A percentile compares a stretch with the other conserved stretches of the same genome.
These are phyloP conservation scores for Monosporozyma yasuniensis DNA, from an alignment of 805 yeast species.

Conservation along the genomic window DNA sequence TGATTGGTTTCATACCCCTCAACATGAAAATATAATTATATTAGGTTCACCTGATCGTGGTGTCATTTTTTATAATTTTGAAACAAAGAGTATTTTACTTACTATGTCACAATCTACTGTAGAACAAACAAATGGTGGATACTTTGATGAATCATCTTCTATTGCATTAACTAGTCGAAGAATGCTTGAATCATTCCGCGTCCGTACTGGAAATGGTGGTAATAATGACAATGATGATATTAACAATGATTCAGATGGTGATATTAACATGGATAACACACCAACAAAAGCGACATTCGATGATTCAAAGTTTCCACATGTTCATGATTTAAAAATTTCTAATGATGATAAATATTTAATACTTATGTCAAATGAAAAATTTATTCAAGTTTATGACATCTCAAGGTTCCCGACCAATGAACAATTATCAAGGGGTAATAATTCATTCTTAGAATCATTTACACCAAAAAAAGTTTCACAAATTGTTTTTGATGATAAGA, in stretches of 20 bases:
- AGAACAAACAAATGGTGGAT: background rate
- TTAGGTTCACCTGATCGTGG: slow-evolving; percentile 73
- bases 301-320: slow-evolving; percentile 32
- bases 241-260: background rate
- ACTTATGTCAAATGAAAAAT: slow-evolving; percentile 55
- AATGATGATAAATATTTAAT: slow-evolving; percentile 54
- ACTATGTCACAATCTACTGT: slow-evolving; percentile 23
- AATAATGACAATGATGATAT: no score
- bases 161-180: background rate
- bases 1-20: slow-evolving; percentile 56
- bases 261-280: background rate
- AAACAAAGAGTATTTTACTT: slow-evolving; percentile 16
- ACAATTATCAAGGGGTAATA: slow-evolving; percentile 1
- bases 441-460: slow-evolving; percentile 12
- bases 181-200: background rate
- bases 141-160: no score
- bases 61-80: slow-evolving; percentile 39
- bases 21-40: slow-evolving; percentile 38
- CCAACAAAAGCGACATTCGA: background rate
- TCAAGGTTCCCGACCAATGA: slow-evolving; percentile 19
- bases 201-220: background rate
- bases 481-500: slow-evolving; percentile 43
- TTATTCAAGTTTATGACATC: slow-evolving; percentile 52
- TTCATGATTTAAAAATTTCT: slow-evolving; percentile 61
- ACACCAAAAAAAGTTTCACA: slow-evolving; percentile 32